A percentile compares a stretch with the other conserved stretches of the same genome.
phyloP scores from a whole-genome alignment of 345 rosid genomes.

The Euclidium syriacum region DNA sequence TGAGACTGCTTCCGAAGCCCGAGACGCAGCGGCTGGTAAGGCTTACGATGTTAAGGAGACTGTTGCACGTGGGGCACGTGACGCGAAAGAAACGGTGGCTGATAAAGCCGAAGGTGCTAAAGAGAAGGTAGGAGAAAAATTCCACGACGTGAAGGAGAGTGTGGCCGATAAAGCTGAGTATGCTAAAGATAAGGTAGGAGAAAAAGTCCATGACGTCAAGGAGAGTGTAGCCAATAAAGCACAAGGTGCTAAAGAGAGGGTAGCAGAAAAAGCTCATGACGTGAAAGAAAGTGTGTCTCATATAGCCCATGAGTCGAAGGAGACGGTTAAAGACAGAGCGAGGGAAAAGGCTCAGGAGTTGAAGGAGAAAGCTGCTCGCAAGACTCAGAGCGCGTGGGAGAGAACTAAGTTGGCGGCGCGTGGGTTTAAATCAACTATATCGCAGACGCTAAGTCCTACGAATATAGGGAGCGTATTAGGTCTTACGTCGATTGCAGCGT shows the following conservation, averaged over 20 bases:
- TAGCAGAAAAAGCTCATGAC: not conserved
- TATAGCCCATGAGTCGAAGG: slow-evolving; percentile 25
- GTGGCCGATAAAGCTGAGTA: slow-evolving; percentile 1
- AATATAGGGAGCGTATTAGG: slow-evolving; percentile 32
- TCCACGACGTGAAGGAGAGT: not conserved
- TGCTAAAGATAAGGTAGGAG: slow-evolving; percentile 15
- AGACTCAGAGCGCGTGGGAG: slow-evolving; percentile 16
- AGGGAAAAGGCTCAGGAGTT: slow-evolving; percentile 21
- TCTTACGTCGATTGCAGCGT: slow-evolving; percentile 44
- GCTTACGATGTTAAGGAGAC: slow-evolving; percentile 22
- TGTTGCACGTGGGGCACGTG: slow-evolving; percentile 8
- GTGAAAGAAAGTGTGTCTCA: slow-evolving; percentile 10
- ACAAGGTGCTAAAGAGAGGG: not conserved
- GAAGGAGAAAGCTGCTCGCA: slow-evolving; percentile 18
- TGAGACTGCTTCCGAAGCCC: slow-evolving; percentile 20
- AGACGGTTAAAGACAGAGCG: slow-evolving; percentile 15
- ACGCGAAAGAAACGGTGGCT: not conserved
- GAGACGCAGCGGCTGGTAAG: not conserved
- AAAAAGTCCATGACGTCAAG: slow-evolving; percentile 24
- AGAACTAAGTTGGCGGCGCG: slow-evolving; percentile 6
- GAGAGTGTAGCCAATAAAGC: not conserved
- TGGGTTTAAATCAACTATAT: not conserved
- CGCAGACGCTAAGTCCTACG: not conserved
- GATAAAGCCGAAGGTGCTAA: slow-evolving; percentile 1
- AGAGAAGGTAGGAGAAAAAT: not conserved